Conservation (phyloP, 768 basidiomycete species). For the Kwoniella dejecticola region DNA sequence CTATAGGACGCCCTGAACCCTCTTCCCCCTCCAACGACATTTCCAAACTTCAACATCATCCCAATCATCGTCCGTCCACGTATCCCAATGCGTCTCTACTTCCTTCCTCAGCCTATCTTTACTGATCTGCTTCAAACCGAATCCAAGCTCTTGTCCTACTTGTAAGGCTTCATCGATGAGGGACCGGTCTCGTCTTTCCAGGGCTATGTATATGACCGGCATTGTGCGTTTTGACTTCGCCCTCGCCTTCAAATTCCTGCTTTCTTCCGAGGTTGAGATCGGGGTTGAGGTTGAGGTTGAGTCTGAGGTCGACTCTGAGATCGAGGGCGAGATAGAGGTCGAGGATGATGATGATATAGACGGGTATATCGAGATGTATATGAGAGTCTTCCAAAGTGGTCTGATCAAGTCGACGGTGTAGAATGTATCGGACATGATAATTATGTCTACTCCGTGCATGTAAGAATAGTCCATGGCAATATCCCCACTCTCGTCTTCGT, state of each 20-base stretch:
- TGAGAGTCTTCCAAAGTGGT: conserved; percentile 72
- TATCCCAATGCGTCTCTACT: conserved; percentile 63
- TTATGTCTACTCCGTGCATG: conserved; percentile 62
- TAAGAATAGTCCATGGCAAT: background rate
- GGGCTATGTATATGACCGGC: conserved; percentile 65
- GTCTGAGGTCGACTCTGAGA: no score
- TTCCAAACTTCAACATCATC: conserved; percentile 81
- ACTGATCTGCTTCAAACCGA: conserved; percentile 65
- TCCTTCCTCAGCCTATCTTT: conserved; percentile 65
- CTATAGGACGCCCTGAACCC: no score
- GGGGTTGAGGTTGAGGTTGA: no score
- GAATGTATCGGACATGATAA: conserved; percentile 80
- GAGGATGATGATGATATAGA: no score
- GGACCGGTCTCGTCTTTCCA: conserved; percentile 75
- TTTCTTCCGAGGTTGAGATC: no score
- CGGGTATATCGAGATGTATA: conserved; percentile 58
- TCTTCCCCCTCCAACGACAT: conserved; percentile 17
- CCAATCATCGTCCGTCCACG: conserved; percentile 73
- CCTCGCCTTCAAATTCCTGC: background rate
- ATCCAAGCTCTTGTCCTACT: conserved; percentile 63
- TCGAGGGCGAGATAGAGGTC: no score
- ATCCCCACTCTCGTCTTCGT: no score
- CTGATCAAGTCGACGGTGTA: conserved; percentile 66
- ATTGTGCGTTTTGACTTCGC: conserved; percentile 24
- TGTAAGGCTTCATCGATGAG: conserved; percentile 66